Evolutionary conservation across 2,329 filamentous ascomycete genomes (phyloP).

Genomic region (Ceratocystis colombiana): DNA sequence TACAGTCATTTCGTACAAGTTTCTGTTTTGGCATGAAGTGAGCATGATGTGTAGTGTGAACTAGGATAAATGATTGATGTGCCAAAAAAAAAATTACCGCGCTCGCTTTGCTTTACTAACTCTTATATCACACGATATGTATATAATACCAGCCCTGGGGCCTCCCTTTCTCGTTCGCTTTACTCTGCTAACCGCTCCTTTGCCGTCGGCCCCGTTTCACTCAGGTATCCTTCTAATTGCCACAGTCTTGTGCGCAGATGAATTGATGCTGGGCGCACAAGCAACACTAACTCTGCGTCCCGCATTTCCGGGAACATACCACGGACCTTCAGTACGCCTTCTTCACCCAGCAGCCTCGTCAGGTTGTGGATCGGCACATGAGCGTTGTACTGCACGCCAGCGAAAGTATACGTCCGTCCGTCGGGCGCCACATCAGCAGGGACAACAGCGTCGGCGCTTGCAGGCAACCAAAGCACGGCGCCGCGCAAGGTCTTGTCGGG

Average conservation of each 20-base stretch:
- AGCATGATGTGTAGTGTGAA: neutral
- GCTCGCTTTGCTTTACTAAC: neutral
- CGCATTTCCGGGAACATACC: constrained; percentile 32
- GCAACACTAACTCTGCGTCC: constrained; percentile 36
- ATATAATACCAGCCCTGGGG: neutral
- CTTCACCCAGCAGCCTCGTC: constrained; percentile 40
- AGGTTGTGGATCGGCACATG: constrained; percentile 47
- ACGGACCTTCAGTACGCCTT: constrained; percentile 37
- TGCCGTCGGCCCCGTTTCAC: neutral
- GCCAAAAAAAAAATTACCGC: neutral
- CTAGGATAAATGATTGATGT: neutral
- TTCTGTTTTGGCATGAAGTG: constrained; percentile 2
- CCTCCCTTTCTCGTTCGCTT: neutral
- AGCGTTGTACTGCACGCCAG: constrained; percentile 31
- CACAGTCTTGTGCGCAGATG: constrained; percentile 44
- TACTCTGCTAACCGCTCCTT: neutral
- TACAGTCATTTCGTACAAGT: constrained; percentile 21
- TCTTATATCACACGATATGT: neutral
- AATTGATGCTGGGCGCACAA: constrained; percentile 36
- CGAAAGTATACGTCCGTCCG: constrained; percentile 40
- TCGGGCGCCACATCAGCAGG: constrained; percentile 30
- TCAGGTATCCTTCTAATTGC: constrained; percentile 47
- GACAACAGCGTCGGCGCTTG: constrained; percentile 16
- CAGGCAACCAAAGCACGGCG: constrained; percentile 38
- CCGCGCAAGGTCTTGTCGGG: constrained; percentile 36